Base-by-base conservation (phyloP, 345 rosid species). In the Eucalyptus fibrosa region DNA sequence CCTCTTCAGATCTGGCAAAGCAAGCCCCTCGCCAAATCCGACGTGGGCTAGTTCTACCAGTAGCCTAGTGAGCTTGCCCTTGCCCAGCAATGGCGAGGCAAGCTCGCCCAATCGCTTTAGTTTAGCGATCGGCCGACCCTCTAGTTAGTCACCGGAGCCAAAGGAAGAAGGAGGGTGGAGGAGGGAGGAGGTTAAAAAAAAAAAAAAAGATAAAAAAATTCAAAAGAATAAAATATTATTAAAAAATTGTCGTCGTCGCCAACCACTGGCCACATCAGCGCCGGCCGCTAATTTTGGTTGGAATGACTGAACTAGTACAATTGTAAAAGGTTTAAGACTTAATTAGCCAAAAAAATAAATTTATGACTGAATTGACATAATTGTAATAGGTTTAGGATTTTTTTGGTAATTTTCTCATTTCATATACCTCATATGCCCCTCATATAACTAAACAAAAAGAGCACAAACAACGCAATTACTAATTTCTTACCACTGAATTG, bases 401-500 rank as follows among this genome's bases (percentile, higher is more conserved):
- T 3, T 53, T 53, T 53, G 4, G 1, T 53, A 53, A 53, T 53
- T 53, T 3, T 53, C 56, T 53, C 56, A 2, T 82, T 82, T 28
- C n/a, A 82, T 5, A 87, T 62, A 28, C 7, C 47, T 47, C 28
- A 16, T 44, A 60, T 47, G 50, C 4, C 32, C 44, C 0, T 65
- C 10, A 87, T 7, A 16, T 67, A n/a, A 67, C 51, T 65, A 11
- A 19, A 26, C 2, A 47, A 40, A 72, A 32, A 86, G 40, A 89
- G 30, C 55, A 19, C 87, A 28, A n/a, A 67, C 37, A n/a, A 67
- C 18, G 40, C 40, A 18, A 67, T n/a, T n/a, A 8, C 40, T 65
- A 65, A n/a, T n/a, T n/a, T n/a, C 93, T 91, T 77, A 96, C 98
- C 88, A 91, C 90, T 51, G 92, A 88, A 50, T 88, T 90, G 83